Base-by-base conservation (phyloP, 2,329 filamentous ascomycete genomes). In the Stenocarpella maydis region DNA sequence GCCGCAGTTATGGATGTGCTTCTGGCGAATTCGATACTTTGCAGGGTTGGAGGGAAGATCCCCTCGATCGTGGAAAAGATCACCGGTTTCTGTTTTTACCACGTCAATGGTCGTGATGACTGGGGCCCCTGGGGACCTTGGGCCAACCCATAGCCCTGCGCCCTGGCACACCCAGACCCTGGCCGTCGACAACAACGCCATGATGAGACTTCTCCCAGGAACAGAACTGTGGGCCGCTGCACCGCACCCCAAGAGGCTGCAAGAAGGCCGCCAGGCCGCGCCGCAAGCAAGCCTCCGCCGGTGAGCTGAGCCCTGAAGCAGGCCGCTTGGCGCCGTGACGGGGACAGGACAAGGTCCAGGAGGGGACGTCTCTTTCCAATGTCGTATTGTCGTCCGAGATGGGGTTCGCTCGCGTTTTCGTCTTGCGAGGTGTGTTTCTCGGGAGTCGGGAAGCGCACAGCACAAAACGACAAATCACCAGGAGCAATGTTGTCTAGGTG, bases 21-120 rank as follows among this genome's bases (percentile, higher is more conserved):
- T 24, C 55, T 54, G 24, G 53, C 39, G 34, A 70, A 37, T 37
- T 52, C 54, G 65, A 45, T 39, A 52, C 37, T 50, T 55, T 31
- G 49, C 52, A 47, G 54, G 53, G 45, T 58, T 41, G 60, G 49
- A 50, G 49, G 43, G 67, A 45, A 64, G 67, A 69, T 67, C 61
- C 67, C 47, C 50, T 69, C 69, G 69, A 69, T 67, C 63, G 69
- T 65, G 67, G 50, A 71, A 68, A 54, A 50, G 55, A 58, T 41
- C 61, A 68, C 34, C 53, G 63, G 68, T 71, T 71, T 71, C 70
- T 71, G 67, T 65, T 70, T 71, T 71, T 71, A 70, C 70, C 70
- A 60, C 66, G 65, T 70, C 69, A 47, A 68, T 55, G 65, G 60
- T 63, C 41, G 49, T 34, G 66, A 43, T 53, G 64, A 55, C 41